phyloP scores from a whole-genome alignment of 345 rosid genomes.

The Citrus australasica region DNA sequence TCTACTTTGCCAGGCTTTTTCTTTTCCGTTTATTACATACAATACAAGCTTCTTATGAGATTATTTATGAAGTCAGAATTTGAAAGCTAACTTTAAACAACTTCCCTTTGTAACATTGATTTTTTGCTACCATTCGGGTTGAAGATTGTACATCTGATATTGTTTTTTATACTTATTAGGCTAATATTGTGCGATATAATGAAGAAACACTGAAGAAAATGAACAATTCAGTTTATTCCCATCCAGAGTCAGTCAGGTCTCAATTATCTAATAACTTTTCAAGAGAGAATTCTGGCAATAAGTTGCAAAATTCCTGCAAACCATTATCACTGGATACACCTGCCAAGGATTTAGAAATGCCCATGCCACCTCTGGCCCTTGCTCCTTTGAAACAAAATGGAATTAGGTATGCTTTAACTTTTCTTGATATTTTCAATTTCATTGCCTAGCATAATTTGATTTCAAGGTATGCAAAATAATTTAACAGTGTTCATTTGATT shows the following conservation, averaged over 20 bases:
- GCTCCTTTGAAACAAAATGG: slow-evolving; percentile 53
- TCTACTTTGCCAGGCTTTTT: neutral
- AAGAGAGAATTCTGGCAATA: slow-evolving; percentile 20
- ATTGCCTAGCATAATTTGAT: neutral
- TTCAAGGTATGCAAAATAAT: neutral
- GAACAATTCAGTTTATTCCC: slow-evolving; percentile 31
- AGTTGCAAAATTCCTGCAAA: slow-evolving; percentile 25
- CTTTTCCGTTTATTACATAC: neutral
- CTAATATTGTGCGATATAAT: slow-evolving; percentile 72
- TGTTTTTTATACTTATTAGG: slow-evolving; percentile 33
- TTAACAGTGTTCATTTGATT: slow-evolving; percentile 2
- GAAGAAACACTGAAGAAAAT: slow-evolving; percentile 64
- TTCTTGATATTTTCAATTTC: neutral
- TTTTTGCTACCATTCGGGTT: neutral
- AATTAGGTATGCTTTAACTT: slow-evolving; percentile 51
- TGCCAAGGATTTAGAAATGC: slow-evolving; percentile 72
- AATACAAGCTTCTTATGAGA: neutral
- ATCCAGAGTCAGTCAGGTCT: slow-evolving; percentile 46
- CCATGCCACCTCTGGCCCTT: slow-evolving; percentile 84
- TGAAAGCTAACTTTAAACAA: neutral
- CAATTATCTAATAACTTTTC: slow-evolving; percentile 39
- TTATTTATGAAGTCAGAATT: neutral
- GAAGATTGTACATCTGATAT: slow-evolving; percentile 5
- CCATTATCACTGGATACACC: slow-evolving; percentile 38
- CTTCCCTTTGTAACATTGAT: neutral